Base-by-base conservation (phyloP, 2,329 filamentous ascomycete species). In the Colletotrichum camelliae region DNA sequence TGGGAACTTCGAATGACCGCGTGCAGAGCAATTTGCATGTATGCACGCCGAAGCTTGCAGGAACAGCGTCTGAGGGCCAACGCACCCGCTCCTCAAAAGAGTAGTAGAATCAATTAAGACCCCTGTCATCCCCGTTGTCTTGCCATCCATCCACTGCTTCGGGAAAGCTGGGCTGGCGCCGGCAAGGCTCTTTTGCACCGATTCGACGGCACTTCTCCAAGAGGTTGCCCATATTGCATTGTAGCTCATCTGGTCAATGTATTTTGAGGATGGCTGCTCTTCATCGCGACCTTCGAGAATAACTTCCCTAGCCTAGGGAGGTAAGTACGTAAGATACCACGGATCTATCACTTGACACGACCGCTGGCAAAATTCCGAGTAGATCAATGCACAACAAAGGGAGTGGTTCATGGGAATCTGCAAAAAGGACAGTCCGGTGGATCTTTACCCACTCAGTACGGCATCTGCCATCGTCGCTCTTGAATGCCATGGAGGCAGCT, bases 51-150 rank as follows among this genome's bases (percentile, higher is more conserved):
- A 43, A 43, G 39, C 39, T 43, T 43, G 39, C 39, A 43, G 39
- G 52, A 57, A 27, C 24, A 57, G 52, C 24, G 52, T 57, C 21
- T 57, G 21, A 43, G n/a, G 18, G 39, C 39, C 57, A 33, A 33
- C 24, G 29, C 29, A 24, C 60, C 57, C 16, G 29, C 24, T 29
- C 7, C 24, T 18, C 57, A 31, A 61, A 33, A 43, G 39, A 43
- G 18, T 43, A 61, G 43, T 43, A 61, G 43, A 31, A 64, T 62
- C 70, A 69, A 70, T 73, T 64, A 52, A 73, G 31, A 73, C 52
- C 70, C 66, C 31, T 73, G 70, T 68, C 29, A 33, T 57, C 27
- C 52, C 24, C 52, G 39, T 57, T 57, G 52, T 15, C 52, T 27
- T 24, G 52, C 52, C 24, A 33, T 10, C 52, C 24, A 33, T 10